Conservation (phyloP, 148 eudicot species). For the Heliamphora exappendiculata region DNA sequence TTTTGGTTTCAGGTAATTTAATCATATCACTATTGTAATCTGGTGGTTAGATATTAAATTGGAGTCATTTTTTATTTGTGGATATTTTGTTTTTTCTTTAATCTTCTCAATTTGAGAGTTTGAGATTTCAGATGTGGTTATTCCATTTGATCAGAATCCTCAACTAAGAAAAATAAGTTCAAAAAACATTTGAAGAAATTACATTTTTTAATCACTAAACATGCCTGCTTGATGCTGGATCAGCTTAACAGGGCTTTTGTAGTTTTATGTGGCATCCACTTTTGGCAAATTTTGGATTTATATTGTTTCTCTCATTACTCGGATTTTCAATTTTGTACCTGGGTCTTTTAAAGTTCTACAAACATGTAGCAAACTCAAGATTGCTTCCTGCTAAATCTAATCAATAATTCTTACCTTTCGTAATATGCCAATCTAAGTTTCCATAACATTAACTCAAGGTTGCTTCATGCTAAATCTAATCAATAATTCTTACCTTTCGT, state of each 20-base stretch:
- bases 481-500: not conserved
- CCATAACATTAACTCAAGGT: not conserved
- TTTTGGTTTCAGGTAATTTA: conserved; percentile 68
- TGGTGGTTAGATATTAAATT: not conserved
- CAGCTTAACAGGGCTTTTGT: too few species aligned
- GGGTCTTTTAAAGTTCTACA: not conserved
- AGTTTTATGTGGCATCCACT: not conserved
- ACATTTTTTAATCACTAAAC: not conserved
- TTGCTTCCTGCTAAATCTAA: not conserved
- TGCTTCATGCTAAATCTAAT: not conserved
- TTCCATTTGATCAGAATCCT: not conserved
- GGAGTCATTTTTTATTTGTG: not conserved
- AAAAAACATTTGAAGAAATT: not conserved
- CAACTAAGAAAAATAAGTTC: not conserved
- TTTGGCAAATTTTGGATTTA: not conserved
- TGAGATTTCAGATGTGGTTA: not conserved
- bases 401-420: not conserved
- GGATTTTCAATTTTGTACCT: not conserved
- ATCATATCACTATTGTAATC: not conserved
- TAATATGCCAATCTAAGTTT: not conserved
- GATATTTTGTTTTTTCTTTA: not conserved
- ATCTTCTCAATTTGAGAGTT: not conserved
- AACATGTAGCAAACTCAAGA: not conserved
- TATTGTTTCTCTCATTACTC: not conserved
- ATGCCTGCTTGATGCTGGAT: too few species aligned